Base-by-base conservation (phyloP, 192 early-diverging fungal genomes). In the Jimgerdemannia flammicorona region DNA sequence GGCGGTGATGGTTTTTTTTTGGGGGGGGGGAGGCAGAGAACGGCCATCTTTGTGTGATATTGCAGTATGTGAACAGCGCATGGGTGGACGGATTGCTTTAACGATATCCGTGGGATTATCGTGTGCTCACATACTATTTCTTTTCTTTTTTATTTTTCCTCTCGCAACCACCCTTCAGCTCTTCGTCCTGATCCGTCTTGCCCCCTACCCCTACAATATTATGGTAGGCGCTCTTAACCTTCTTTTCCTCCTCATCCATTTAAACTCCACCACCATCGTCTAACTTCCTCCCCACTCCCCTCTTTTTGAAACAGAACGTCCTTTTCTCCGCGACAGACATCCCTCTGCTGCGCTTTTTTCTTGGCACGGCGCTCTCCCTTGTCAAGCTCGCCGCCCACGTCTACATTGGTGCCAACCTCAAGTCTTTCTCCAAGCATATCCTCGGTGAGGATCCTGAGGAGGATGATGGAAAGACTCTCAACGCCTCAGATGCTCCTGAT, bases 131-230 rank as follows among this genome's bases (percentile, higher is more conserved):
- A 14, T 7, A 18, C 3, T 59, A 17, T 0, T 3, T 3, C 2
- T 7, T 43, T 65, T 68, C 9, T 10, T 66, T 64, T 39, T 14
- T 43, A 3, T 68, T 66, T 72, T 19, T 2, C 3, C 43, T 7
- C n/a, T 3, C 29, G 4, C 54, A n/a, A 14, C 8, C 14, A 29
- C n/a, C 43, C 41, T 20, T 3, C 75, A 93, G 90, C 78, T 93
- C 6, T 77, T 90, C 59, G 79, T 90, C 0, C 70, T 93, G 42
- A 91, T 93, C 74, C 83, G 92, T 0, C 66, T 93, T 42, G 91
- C 91, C 7, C 92, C 92, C 7, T 93, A 93, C 77, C 92, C 92
- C 17, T 92, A 85, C 78, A 88, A 86, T 67, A 74, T 93, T 8
- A 79, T 91, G 77, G 80, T 81, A 78, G 73, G 40, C 11, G 41